Percentiles rank a stretch among this genome's conserved stretches.
phyloP scores from a whole-genome alignment of 345 rosid genomes.

The Toxicodendron radicans region DNA sequence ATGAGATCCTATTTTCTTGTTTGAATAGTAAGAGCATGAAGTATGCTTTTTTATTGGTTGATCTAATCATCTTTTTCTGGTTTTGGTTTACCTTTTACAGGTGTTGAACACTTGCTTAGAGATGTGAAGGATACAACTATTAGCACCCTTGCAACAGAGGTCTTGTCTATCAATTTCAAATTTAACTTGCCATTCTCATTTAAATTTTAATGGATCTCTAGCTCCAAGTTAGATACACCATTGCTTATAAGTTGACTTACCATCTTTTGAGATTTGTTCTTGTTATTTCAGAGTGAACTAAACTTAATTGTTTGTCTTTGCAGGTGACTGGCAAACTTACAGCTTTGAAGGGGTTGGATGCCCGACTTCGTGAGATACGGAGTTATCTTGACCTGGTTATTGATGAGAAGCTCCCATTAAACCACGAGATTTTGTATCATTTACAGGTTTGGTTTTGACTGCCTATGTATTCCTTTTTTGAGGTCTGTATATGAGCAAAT shows the following conservation, averaged over 20 bases:
- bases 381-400: slow-evolving; percentile 74
- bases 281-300: neutral
- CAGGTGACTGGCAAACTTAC: slow-evolving; percentile 78
- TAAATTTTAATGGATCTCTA: neutral
- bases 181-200: neutral
- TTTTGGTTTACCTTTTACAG: slow-evolving; percentile 29
- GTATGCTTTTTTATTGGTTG: neutral
- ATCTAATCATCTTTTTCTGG: neutral
- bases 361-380: slow-evolving; percentile 61
- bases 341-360: slow-evolving; percentile 82
- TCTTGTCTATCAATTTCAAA: slow-evolving; percentile 12
- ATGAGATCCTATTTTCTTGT: neutral
- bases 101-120: slow-evolving; percentile 80
- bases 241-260: neutral
- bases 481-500: neutral
- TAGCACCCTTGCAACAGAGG: slow-evolving; percentile 89
- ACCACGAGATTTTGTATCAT: slow-evolving; percentile 80
- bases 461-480: neutral
- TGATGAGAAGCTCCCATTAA: slow-evolving; percentile 70
- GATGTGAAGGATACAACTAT: slow-evolving; percentile 90
- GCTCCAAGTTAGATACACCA: neutral
- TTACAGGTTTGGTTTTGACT: slow-evolving; percentile 51
- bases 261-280: neutral
- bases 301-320: neutral
- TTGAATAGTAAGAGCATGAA: neutral